phyloP scores from a whole-genome alignment of 2,329 filamentous ascomycete genomes.

The Arthrocladium fulminans region DNA sequence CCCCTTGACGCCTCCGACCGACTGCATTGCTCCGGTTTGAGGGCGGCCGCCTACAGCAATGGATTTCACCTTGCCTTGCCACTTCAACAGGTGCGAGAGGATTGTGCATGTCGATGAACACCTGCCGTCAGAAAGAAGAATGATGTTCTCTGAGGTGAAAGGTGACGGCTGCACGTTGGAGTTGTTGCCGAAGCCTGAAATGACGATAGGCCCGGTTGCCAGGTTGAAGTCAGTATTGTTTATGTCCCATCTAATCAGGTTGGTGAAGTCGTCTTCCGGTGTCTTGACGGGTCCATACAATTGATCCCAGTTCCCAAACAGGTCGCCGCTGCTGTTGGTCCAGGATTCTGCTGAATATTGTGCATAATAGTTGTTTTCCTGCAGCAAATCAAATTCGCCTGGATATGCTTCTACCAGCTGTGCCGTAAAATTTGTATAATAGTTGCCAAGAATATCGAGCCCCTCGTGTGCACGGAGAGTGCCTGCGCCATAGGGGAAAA shows the following conservation, averaged over 20 bases:
- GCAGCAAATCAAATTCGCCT: not conserved
- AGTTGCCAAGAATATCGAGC: slow-evolving; percentile 30
- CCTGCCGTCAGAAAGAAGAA: slow-evolving; percentile 44
- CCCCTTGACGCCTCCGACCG: slow-evolving; percentile 54
- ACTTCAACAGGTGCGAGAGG: slow-evolving; percentile 47
- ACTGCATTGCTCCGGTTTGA: slow-evolving; percentile 46
- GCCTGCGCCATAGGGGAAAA: slow-evolving; percentile 36
- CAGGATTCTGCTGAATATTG: slow-evolving; percentile 1
- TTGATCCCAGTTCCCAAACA: not conserved
- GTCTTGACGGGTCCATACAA: slow-evolving; percentile 3
- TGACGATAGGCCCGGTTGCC: slow-evolving; percentile 20
- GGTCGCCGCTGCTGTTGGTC: not conserved
- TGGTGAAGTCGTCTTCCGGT: slow-evolving; percentile 30
- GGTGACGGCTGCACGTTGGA: slow-evolving; percentile 21
- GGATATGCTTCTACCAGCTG: not conserved
- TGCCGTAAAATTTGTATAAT: slow-evolving; percentile 13
- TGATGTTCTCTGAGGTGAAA: slow-evolving; percentile 29
- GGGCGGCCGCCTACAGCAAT: slow-evolving; percentile 53
- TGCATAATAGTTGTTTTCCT: not conserved
- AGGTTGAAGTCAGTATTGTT: slow-evolving; percentile 24
- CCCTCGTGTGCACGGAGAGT: slow-evolving; percentile 38
- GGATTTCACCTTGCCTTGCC: slow-evolving; percentile 42
- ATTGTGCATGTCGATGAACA: slow-evolving; percentile 54
- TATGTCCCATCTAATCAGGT: slow-evolving; percentile 22
- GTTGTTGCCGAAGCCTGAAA: slow-evolving; percentile 27